These are phyloP conservation scores for Chaetomiaceae sp. DNA, from an alignment of 2,329 filamentous ascomycete species.

Conservation along the genomic window DNA sequence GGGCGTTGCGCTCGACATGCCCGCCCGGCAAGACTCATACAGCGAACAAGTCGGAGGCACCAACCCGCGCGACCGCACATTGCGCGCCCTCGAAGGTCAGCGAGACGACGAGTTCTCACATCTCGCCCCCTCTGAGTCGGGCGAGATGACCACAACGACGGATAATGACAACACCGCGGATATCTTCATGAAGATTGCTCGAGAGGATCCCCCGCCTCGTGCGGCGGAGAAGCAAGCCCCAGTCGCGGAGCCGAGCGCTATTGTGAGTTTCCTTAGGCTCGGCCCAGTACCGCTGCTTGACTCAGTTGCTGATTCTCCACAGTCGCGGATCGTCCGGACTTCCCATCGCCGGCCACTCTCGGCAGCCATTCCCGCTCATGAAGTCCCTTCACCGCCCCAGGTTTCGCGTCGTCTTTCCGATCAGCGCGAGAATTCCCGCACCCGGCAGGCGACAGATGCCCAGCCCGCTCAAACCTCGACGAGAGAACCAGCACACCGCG, in stretches of 20 bases:
- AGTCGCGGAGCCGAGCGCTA: conserved; percentile 36
- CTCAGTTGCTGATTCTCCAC: conserved; percentile 25
- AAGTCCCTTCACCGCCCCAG: conserved; percentile 47
- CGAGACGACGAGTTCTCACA: conserved; percentile 35
- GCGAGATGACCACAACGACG: conserved; percentile 28
- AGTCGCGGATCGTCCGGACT: conserved; percentile 46
- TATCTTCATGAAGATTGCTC: conserved; percentile 55
- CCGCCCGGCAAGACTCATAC: conserved; percentile 39
- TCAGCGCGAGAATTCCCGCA: conserved; percentile 45
- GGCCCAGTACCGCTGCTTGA: neutral
- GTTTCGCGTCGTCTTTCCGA: conserved; percentile 52
- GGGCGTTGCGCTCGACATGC: conserved; percentile 51
- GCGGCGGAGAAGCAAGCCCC: conserved; percentile 32
- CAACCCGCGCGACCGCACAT: conserved; percentile 44
- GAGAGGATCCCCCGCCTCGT: conserved; percentile 45
- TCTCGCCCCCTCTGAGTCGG: conserved; percentile 39
- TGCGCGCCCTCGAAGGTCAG: conserved; percentile 48
- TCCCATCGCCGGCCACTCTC: conserved; percentile 51
- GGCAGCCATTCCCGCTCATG: conserved; percentile 43
- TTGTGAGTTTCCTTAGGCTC: conserved; percentile 39
- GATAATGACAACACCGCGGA: conserved; percentile 53
- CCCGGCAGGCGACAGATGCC: conserved; percentile 39
- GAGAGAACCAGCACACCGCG: conserved; percentile 43
- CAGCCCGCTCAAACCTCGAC: conserved; percentile 36
- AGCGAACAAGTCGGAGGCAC: conserved; percentile 39